Evolutionary conservation across 148 eudicot genomes (phyloP).

Genomic region (Rhododendron ovatum): DNA sequence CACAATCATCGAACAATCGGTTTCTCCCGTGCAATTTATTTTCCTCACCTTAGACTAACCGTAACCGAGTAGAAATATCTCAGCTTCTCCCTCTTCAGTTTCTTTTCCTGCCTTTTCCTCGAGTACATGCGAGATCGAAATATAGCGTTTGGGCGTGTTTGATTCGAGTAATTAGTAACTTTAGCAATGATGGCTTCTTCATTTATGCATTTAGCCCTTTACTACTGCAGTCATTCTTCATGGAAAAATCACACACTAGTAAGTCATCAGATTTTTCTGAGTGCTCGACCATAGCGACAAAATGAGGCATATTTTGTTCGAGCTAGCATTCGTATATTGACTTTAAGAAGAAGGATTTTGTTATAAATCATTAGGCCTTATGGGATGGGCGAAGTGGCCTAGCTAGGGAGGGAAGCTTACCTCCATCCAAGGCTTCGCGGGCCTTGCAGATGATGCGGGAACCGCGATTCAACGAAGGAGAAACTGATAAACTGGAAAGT

Average conservation of each 20-base stretch:
- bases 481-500: not conserved
- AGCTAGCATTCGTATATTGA: not conserved
- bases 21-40: not conserved
- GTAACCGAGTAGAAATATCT: not conserved
- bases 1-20: not conserved
- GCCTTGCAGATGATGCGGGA: slow-evolving; percentile 47
- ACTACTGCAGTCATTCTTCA: too few species aligned
- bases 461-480: slow-evolving; percentile 16
- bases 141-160: not conserved
- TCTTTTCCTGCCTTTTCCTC: not conserved
- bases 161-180: not conserved
- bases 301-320: not conserved
- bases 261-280: not conserved
- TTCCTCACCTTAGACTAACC: not conserved
- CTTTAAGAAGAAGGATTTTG: not conserved
- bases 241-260: not conserved
- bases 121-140: not conserved
- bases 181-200: not conserved
- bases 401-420: slow-evolving; percentile 19
- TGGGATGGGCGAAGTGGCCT: too few species aligned
- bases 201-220: not conserved
- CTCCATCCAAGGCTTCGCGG: slow-evolving; percentile 46
- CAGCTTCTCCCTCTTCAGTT: not conserved
- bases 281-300: not conserved
- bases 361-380: not conserved